Base-by-base conservation (phyloP, 257 asterid genomes). In the Thymus mandschuricus region DNA sequence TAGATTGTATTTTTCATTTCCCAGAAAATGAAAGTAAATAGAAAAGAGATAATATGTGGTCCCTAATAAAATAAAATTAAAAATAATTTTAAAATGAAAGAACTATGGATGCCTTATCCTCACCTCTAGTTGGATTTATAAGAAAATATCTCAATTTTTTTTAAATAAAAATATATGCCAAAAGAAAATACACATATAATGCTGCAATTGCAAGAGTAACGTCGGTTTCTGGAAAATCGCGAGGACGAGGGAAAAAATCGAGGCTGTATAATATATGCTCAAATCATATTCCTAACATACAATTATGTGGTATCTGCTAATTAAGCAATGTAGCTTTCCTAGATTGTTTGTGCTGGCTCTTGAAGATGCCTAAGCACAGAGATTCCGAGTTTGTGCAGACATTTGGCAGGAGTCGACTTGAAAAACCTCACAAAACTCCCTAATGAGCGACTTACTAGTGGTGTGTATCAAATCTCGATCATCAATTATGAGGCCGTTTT, bases 341-440 rank as follows among this genome's bases (percentile, higher is more conserved):
- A n/a, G 11, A 35, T 35, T n/a, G 21, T 38, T 35, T 43, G 68
- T 3, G 13, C 21, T 43, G 5, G 21, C 9, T 43, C 41, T 44
- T 43, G 38, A 41, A 60, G 44, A 61, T 28, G 55, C 30, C 30
- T 61, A 61, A 6, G 44, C 46, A 44, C 29, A 50, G 4, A 13
- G 52, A 27, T 61, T 40, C 35, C 40, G 5, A 29, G 10, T 60
- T 27, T 44, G 65, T 29, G 64, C 10, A 64, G 75, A 55, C 70
- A 55, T 82, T 45, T 40, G 73, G 49, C 60, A 75, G 66, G 45
- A 81, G 70, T 92, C 87, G 74, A 89, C 79, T 74, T 86, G 91
- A 66, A 92, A 92, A 81, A 92, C 85, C 76, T 92, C 85, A 74
- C 81, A 81, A 60, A 89, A 89, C 73, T 92, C 90, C 56, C 70